Conservation (phyloP, 164 flowering plant genomes). For the Hamamelis virginiana region DNA sequence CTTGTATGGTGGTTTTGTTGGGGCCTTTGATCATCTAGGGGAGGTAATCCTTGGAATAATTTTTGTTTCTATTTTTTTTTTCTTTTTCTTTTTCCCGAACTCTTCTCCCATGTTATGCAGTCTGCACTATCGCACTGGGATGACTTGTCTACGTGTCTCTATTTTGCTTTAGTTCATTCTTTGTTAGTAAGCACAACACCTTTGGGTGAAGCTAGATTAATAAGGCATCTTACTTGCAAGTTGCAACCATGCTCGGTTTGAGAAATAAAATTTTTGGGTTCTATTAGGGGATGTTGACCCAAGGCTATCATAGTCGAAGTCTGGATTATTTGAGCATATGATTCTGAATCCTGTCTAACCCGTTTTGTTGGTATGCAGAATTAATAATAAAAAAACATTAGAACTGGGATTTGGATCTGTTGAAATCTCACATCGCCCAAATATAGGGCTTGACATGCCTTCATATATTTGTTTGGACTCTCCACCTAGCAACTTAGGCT, state of each 20-base stretch:
- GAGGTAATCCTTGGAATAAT: constrained; percentile 51
- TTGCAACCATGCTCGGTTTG: background rate
- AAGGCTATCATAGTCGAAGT: background rate
- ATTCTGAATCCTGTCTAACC: background rate
- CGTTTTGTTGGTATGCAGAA: background rate
- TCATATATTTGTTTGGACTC: no score
- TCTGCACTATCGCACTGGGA: background rate
- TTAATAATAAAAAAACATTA: background rate
- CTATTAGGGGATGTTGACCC: background rate
- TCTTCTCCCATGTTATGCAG: background rate
- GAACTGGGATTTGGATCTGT: background rate
- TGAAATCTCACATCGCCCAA: no score
- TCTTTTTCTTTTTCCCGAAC: background rate
- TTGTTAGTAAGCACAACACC: no score
- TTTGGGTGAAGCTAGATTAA: background rate
- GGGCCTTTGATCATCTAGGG: constrained; percentile 92
- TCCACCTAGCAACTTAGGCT: no score
- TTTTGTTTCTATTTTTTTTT: no score
- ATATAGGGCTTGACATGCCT: no score
- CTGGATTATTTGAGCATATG: background rate
- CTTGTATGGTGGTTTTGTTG: constrained; percentile 80
- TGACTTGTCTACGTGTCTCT: background rate
- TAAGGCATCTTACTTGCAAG: background rate
- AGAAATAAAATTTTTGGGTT: background rate
- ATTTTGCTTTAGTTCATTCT: background rate